Percentiles rank a stretch among this genome's conserved stretches.
phyloP scores from a whole-genome alignment of 306 rosid genomes.

The Ormosia semicastrata region DNA sequence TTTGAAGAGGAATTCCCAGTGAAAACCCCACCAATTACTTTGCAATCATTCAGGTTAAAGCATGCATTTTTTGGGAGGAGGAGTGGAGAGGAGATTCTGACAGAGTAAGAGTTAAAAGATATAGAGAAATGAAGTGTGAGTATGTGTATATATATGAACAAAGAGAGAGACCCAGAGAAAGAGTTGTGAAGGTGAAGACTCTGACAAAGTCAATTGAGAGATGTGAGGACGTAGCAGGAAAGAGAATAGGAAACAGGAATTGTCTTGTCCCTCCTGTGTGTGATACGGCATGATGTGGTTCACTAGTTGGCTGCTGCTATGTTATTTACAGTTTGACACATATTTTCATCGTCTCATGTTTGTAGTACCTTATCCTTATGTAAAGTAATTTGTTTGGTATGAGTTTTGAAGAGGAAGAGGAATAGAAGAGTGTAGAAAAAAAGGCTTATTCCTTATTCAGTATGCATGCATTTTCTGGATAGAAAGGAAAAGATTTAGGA shows the following conservation, averaged over 20 bases:
- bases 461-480: too few relatives aligned
- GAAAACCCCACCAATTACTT: neutral
- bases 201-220: neutral
- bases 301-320: too few relatives aligned
- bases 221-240: neutral
- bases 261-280: neutral
- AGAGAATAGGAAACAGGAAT: too few relatives aligned
- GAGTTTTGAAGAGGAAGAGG: too few relatives aligned
- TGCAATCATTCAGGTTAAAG: constrained; percentile 1
- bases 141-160: neutral
- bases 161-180: neutral
- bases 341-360: too few relatives aligned
- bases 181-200: neutral
- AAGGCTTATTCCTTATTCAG: too few relatives aligned
- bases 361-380: too few relatives aligned
- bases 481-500: too few relatives aligned
- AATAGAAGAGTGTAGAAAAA: too few relatives aligned
- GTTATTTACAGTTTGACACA: too few relatives aligned
- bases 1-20: constrained; percentile 4
- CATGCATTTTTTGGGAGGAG: neutral
- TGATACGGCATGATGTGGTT: too few relatives aligned
- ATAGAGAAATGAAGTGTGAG: neutral
- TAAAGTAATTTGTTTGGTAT: too few relatives aligned
- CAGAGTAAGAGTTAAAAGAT: neutral
- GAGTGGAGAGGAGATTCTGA: neutral